phyloP scores from a whole-genome alignment of 129 eudicot species.

The Pittosporum tobira region DNA sequence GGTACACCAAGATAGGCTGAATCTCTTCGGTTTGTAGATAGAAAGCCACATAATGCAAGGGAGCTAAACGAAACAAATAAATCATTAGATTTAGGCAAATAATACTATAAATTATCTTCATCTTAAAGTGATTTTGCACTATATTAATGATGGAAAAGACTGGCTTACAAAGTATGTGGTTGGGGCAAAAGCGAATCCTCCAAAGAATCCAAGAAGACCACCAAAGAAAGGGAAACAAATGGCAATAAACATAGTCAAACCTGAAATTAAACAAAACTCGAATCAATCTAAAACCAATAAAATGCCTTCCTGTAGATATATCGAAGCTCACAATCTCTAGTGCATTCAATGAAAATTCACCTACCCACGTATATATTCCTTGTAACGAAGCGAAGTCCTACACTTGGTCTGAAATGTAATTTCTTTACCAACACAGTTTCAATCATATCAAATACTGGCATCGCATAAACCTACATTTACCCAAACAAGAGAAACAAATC shows the following conservation, averaged over 20 bases:
- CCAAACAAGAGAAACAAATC: not conserved
- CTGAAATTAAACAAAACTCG: constrained; percentile 22
- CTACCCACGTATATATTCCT: constrained; percentile 58
- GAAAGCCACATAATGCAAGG: constrained; percentile 73
- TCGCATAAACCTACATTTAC: constrained; percentile 42
- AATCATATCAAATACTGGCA: too few relatives aligned
- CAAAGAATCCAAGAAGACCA: too few relatives aligned
- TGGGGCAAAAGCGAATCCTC: constrained; percentile 60
- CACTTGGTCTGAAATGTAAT: constrained; percentile 40
- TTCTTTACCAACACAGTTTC: constrained; percentile 59
- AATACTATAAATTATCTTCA: too few relatives aligned
- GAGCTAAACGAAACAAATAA: constrained; percentile 22
- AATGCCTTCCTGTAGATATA: not conserved
- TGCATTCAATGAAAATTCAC: too few relatives aligned
- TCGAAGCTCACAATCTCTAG: too few relatives aligned
- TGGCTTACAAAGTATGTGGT: constrained; percentile 46
- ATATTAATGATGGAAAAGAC: too few relatives aligned
- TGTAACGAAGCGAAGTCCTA: constrained; percentile 39
- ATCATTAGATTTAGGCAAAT: constrained; percentile 12
- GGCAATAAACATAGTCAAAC: constrained; percentile 30
- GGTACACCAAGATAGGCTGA: constrained; percentile 50
- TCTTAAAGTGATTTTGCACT: too few relatives aligned
- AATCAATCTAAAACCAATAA: not conserved
- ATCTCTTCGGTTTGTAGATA: constrained; percentile 53
- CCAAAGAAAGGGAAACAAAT: constrained; percentile 57